Conservation (phyloP, 176 grass and related monocot genomes). For the Saccharum officinarum region DNA sequence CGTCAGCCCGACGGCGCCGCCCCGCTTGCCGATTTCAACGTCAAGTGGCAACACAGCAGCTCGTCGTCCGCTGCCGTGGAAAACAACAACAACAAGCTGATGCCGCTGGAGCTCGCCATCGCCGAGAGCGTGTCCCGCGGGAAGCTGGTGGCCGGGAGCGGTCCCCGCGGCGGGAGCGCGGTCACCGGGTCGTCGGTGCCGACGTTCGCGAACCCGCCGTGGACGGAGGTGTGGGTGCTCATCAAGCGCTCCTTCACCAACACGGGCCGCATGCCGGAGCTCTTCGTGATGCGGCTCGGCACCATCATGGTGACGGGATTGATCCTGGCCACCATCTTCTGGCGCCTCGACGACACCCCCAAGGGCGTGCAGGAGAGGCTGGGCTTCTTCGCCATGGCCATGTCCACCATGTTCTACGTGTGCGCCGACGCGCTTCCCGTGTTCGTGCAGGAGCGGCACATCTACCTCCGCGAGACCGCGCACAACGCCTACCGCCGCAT, state of each 20-base stretch:
- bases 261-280: conserved; percentile 85
- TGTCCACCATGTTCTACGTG: conserved; percentile 96
- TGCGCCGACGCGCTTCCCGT: conserved; percentile 87
- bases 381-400: conserved; percentile 87
- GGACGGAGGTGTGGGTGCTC: conserved; percentile 70
- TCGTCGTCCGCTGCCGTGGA: no score
- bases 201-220: conserved; percentile 73
- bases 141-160: conserved; percentile 69
- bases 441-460: conserved; percentile 87
- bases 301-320: conserved; percentile 69
- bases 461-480: conserved; percentile 83
- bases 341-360: conserved; percentile 71
- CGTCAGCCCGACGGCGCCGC: conserved; percentile 32
- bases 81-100: not conserved
- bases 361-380: conserved; percentile 75
- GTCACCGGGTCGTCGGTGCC: conserved; percentile 33
- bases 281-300: conserved; percentile 64
- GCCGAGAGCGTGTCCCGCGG: conserved; percentile 57
- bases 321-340: conserved; percentile 92
- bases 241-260: conserved; percentile 77
- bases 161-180: not conserved
- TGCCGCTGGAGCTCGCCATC: conserved; percentile 60
- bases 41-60: conserved; percentile 39
- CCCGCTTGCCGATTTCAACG: conserved; percentile 70
- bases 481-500: conserved; percentile 79